phyloP scores from a whole-genome alignment of 2,329 filamentous ascomycete species.

The Monilinia polystroma region DNA sequence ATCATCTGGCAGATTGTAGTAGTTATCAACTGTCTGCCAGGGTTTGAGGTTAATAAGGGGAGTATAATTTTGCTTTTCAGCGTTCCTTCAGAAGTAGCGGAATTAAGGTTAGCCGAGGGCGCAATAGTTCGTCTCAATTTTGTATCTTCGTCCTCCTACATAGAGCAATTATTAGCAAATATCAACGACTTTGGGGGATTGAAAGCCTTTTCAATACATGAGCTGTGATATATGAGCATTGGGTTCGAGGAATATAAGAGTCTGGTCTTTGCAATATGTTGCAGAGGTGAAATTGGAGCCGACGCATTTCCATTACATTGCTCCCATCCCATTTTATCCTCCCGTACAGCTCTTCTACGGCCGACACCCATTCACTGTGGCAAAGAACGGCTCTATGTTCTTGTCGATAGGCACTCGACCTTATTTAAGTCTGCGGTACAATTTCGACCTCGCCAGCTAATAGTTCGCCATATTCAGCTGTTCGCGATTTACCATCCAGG shows the following conservation, averaged over 20 bases:
- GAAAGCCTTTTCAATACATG: slow-evolving; percentile 29
- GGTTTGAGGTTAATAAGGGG: slow-evolving; percentile 9
- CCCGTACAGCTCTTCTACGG: slow-evolving; percentile 23
- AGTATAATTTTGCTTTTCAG: slow-evolving; percentile 21
- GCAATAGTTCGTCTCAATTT: slow-evolving; percentile 26
- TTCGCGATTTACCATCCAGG: slow-evolving; percentile 23
- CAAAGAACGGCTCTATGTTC: slow-evolving; percentile 32
- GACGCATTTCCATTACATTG: slow-evolving; percentile 18
- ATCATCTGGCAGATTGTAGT: slow-evolving; percentile 18
- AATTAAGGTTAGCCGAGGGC: slow-evolving; percentile 22
- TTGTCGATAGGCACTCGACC: slow-evolving; percentile 22
- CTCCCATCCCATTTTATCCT: slow-evolving; percentile 18
- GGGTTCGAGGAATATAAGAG: slow-evolving; percentile 15
- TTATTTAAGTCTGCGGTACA: slow-evolving; percentile 10
- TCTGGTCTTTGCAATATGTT: slow-evolving; percentile 29
- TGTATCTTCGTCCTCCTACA: slow-evolving; percentile 32
- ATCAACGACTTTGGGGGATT: slow-evolving; percentile 30
- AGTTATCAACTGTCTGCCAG: slow-evolving; percentile 21
- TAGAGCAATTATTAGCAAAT: slow-evolving; percentile 38
- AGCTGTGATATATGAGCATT: slow-evolving; percentile 36
- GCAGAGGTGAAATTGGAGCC: slow-evolving; percentile 30
- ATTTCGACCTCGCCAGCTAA: slow-evolving; percentile 22
- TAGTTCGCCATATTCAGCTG: slow-evolving; percentile 22
- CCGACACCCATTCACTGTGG: slow-evolving; percentile 28
- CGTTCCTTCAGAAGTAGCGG: slow-evolving; percentile 31